A percentile compares a stretch with the other conserved stretches of the same genome.
Conservation (phyloP, 2,329 filamentous ascomycete genomes). For the Pseudocercospora eumusae region DNA sequence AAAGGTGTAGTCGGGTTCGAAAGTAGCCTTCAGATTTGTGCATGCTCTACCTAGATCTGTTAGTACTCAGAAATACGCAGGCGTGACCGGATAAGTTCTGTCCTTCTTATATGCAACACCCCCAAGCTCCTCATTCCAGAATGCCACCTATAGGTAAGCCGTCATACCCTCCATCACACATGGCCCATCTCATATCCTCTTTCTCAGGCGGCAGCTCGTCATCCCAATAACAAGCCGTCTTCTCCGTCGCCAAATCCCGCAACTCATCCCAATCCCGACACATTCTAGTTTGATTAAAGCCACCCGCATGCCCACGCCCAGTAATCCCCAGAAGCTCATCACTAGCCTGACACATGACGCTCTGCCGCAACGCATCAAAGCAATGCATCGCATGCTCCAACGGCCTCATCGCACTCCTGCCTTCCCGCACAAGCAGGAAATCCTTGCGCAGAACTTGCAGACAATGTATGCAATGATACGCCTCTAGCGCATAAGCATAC, state of each 20-base stretch:
- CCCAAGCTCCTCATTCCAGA: neutral
- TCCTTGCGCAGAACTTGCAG: slow-evolving; percentile 1
- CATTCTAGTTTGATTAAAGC: slow-evolving; percentile 8
- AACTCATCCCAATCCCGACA: slow-evolving; percentile 20
- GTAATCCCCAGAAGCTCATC: slow-evolving; percentile 15
- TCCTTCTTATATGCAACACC: too few species aligned
- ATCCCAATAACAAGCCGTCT: slow-evolving; percentile 19
- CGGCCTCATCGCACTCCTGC: neutral
- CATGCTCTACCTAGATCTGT: too few species aligned
- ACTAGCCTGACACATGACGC: slow-evolving; percentile 13
- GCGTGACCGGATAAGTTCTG: too few species aligned
- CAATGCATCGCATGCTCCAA: slow-evolving; percentile 19
- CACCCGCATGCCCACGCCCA: slow-evolving; percentile 13
- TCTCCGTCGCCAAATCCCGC: slow-evolving; percentile 17
- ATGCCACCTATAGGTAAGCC: slow-evolving; percentile 9
- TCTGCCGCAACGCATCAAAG: slow-evolving; percentile 19
- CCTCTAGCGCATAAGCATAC: slow-evolving; percentile 17
- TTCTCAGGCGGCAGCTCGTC: slow-evolving; percentile 4
- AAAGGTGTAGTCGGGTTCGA: too few species aligned
- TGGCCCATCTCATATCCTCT: slow-evolving; percentile 1
- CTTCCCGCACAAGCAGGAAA: neutral
- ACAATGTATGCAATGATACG: slow-evolving; percentile 22
- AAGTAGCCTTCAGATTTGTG: too few species aligned
- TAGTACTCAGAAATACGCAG: too few species aligned
- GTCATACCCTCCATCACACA: slow-evolving; percentile 15